Evolutionary conservation across 345 rosid species (phyloP), one percentile per base, ranked within the genome.

Genomic region (Hibiscus trionum): DNA sequence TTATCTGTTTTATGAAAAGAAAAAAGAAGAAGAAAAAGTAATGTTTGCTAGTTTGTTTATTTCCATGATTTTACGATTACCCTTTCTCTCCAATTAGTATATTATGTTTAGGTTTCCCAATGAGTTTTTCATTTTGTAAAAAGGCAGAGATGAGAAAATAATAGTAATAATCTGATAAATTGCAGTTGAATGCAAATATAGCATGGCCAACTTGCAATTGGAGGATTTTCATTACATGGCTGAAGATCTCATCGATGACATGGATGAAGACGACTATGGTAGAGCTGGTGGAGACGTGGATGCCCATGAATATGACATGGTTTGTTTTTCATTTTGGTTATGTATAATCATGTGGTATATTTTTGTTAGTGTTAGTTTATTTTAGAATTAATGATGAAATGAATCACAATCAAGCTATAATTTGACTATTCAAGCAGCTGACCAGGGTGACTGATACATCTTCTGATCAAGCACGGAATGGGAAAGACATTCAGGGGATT

Each of bases 401-500:
- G 26, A 12, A 57, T 47, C 16, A 21, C 29, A 26, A 0, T 52
- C 21, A 46, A 24, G 8, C 21, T 46, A 24, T 66, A 66, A 61
- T 50, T 57, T 61, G 55, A 14, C 29, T 7, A 56, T 50, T 57
- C 42, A 47, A 52, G 70, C 77, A 80, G 85, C 77, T 78, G 61
- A 80, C 80, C 17, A 85, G 56, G 73, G 75, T 82, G 17, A 81
- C 83, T 5, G 86, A 86, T 76, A 88, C 89, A 6, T 83, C 87
- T 31, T 80, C 91, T 11, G 77, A 77, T 5, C 85, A 86, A 69
- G 90, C 91, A 1, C 80, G 91, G 76, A 75, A 74, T 2, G 93
- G 91, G 4, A 85, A 85, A 52, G 93, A 88, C 77, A 85, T 88
- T 35, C 93, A 88, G 74, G 93, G 93, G 4, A 88, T 88, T 76